phyloP scores from a whole-genome alignment of 805 yeast species.

The Lachancea nothofagi region DNA sequence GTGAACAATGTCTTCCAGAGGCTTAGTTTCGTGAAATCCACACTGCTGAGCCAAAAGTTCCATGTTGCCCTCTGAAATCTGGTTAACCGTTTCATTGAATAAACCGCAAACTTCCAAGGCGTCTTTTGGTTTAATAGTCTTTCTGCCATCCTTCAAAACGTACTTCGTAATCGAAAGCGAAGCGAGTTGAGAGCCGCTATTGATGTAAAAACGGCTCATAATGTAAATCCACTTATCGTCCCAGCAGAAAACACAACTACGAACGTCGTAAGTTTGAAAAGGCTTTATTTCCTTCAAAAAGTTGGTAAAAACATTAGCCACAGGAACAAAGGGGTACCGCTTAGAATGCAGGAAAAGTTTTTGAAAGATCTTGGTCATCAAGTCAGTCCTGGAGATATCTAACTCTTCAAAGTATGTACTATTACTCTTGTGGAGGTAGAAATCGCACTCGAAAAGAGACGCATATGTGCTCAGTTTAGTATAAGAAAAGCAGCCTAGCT shows the following conservation, averaged over 20 bases:
- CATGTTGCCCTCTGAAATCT: slow-evolving; percentile 37
- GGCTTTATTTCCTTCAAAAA: slow-evolving; percentile 73
- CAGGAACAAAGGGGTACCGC: slow-evolving; percentile 59
- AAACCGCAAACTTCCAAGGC: slow-evolving; percentile 53
- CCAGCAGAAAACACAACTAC: slow-evolving; percentile 68
- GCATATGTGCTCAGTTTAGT: slow-evolving; percentile 47
- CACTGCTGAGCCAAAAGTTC: slow-evolving; percentile 19
- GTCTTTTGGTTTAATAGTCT: slow-evolving; percentile 63
- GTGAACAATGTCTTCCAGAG: slow-evolving; percentile 20
- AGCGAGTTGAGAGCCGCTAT: slow-evolving; percentile 37
- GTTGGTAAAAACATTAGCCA: slow-evolving; percentile 62
- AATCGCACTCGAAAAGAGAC: slow-evolving; percentile 76
- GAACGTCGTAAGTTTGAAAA: slow-evolving; percentile 51
- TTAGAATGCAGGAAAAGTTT: slow-evolving; percentile 45
- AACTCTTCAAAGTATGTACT: slow-evolving; percentile 78
- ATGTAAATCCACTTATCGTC: slow-evolving; percentile 82
- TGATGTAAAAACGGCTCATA: slow-evolving; percentile 52
- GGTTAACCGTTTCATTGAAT: slow-evolving; percentile 46
- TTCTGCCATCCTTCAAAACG: slow-evolving; percentile 73
- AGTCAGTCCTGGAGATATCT: slow-evolving; percentile 69
- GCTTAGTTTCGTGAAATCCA: slow-evolving; percentile 30
- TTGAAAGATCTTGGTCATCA: slow-evolving; percentile 53
- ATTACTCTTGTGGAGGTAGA: slow-evolving; percentile 82
- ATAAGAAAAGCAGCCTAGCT: slow-evolving; percentile 38
- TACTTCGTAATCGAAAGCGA: slow-evolving; percentile 69